Base-by-base conservation (phyloP, 805 yeast species). In the Debaryomyces hansenii region DNA sequence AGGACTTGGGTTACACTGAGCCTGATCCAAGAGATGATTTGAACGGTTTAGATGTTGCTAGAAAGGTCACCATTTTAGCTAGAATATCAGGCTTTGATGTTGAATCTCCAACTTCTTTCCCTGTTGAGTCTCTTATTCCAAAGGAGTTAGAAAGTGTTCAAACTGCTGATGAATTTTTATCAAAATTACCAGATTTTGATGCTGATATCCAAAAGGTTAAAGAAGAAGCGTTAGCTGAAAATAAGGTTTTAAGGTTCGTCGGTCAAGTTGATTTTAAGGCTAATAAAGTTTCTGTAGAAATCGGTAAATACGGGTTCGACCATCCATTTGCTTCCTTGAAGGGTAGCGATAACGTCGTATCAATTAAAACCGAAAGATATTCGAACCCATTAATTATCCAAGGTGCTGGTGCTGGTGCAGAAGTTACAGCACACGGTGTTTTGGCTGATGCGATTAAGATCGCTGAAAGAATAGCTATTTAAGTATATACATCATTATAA, bases 1-100 rank as follows among this genome's bases (percentile, higher is more conserved):
- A 92, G 72, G 70, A 83, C 43, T 76, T 90, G 54, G 99, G 99
- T 42, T 94, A 90, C 79, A 92, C 97, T 36, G 99, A 94, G 72
- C 99, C 99, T 41, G 99, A 94, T 68, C 99, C 99, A 69, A 85
- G 99, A 72, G 99, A 94, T 67, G 99, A 94, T 66, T 81, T 94
- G 69, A 94, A 92, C 68, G 99, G 99, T 45, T 79, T 94, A 65
- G 99, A 94, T 64, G 97, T 94, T 50, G 99, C 99, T 37, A 86
- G 99, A 79, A 94, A 94, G 70, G 97, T 94, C 27, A 90, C 99
- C 20, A 94, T 94, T 54, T 80, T 94, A 52, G 96, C 97, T 40
- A 87, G 99, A 77, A 79, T 94, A 44, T 78, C 97, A 12, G 99
- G 99, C 2, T 78, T 87, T 45, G 73, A 81, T 49, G 88, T 94